Evolutionary conservation across 176 grass and related monocot species (phyloP).

Genomic region (Zea luxurians): DNA sequence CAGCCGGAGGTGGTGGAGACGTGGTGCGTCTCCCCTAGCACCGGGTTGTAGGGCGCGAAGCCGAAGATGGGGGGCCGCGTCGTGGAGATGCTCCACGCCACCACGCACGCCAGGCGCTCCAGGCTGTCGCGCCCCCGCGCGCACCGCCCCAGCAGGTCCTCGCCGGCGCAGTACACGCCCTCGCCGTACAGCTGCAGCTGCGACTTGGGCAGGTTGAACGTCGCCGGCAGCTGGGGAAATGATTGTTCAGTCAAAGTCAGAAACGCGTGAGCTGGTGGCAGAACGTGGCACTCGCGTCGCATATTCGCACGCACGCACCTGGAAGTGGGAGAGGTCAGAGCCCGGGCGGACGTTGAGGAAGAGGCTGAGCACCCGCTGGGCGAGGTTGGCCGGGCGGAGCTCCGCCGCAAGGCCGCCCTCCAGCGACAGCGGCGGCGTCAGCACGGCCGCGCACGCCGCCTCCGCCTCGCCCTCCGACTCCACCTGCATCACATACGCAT

Average conservation of each 20-base stretch:
- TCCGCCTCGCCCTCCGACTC: slow-evolving; percentile 26
- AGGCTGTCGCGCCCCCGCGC: slow-evolving; percentile 44
- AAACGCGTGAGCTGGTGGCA: too few relatives aligned
- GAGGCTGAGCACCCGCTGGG: slow-evolving; percentile 70
- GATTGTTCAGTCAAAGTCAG: too few relatives aligned
- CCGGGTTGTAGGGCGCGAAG: slow-evolving; percentile 86
- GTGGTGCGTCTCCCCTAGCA: slow-evolving; percentile 95
- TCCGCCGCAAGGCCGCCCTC: slow-evolving; percentile 75
- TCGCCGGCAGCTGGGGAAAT: slow-evolving; percentile 46
- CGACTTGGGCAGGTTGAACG: slow-evolving; percentile 98
- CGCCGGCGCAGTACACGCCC: slow-evolving; percentile 68
- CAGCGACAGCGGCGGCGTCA: slow-evolving; percentile 73
- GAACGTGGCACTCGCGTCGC: too few relatives aligned
- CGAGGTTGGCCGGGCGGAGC: slow-evolving; percentile 57
- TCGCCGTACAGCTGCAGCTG: slow-evolving; percentile 95
- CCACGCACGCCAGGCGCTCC: slow-evolving; percentile 59
- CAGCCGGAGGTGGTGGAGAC: slow-evolving; percentile 30
- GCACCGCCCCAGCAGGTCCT: slow-evolving; percentile 56
- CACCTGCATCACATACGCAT: slow-evolving; percentile 34
- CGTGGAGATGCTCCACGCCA: slow-evolving; percentile 89
- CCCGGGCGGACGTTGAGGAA: slow-evolving; percentile 76
- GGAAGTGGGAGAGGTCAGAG: slow-evolving; percentile 79
- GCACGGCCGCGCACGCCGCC: slow-evolving; percentile 37
- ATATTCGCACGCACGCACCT: slow-evolving; percentile 28
- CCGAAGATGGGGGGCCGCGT: slow-evolving; percentile 85